A percentile compares a stretch with the other conserved stretches of the same genome.
Conservation (phyloP, 805 yeast species). For the Starmera dryadoides region DNA sequence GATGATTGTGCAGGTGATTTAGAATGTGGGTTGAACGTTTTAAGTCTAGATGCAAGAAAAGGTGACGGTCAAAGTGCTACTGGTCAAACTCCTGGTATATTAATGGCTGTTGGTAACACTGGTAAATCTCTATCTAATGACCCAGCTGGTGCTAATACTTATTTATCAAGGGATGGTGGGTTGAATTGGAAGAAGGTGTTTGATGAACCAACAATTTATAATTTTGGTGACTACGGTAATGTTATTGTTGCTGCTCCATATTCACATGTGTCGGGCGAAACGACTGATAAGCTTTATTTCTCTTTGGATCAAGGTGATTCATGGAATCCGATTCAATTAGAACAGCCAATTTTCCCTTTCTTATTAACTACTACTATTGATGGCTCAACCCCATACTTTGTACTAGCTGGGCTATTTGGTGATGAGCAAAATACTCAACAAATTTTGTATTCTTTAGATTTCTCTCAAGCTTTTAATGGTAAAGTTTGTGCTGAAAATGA, state of each 20-base stretch:
- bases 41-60: slow-evolving; percentile 24
- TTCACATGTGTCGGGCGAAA: slow-evolving; percentile 19
- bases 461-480: slow-evolving; percentile 43
- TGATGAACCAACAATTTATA: slow-evolving; percentile 43
- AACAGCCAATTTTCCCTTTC: slow-evolving; percentile 32
- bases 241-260: slow-evolving; percentile 47
- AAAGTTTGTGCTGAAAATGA: slow-evolving; percentile 38
- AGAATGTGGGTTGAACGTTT: slow-evolving; percentile 27
- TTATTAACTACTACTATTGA: slow-evolving; percentile 55
- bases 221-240: slow-evolving; percentile 78
- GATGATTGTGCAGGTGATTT: slow-evolving; percentile 21
- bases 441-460: slow-evolving; percentile 39
- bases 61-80: slow-evolving; percentile 21
- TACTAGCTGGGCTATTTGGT: slow-evolving; percentile 37
- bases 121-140: slow-evolving; percentile 17
- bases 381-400: slow-evolving; percentile 59
- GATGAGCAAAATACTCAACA: slow-evolving; percentile 5
- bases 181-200: slow-evolving; percentile 54
- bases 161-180: slow-evolving; percentile 75
- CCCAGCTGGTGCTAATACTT: slow-evolving; percentile 34
- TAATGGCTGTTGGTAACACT: slow-evolving; percentile 34
- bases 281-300: slow-evolving; percentile 32
- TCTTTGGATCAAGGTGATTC: slow-evolving; percentile 70
- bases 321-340: slow-evolving; percentile 50
- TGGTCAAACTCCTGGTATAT: slow-evolving; percentile 36